A percentile compares a stretch with the other conserved stretches of the same genome.
These are phyloP conservation scores for Calonectria leucothoes DNA, from an alignment of 2,329 filamentous ascomycete genomes.

Conservation along the genomic window DNA sequence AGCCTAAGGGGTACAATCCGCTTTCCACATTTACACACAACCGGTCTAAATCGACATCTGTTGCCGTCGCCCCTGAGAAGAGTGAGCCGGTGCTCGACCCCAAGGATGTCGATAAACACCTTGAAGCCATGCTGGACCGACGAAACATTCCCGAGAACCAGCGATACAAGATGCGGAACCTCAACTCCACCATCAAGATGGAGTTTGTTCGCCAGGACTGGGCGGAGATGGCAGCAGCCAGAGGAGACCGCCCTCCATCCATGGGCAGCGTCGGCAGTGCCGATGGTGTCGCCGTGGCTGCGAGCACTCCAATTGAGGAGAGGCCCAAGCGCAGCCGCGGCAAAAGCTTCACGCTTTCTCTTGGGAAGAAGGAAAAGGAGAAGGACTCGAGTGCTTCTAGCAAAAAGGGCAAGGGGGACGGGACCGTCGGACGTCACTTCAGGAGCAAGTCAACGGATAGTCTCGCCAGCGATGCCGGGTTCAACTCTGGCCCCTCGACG, in stretches of 20 bases:
- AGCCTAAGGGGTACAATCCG: slow-evolving; percentile 53
- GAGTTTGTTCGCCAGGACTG: slow-evolving; percentile 95
- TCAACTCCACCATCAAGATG: slow-evolving; percentile 91
- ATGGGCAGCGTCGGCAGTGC: slow-evolving; percentile 56
- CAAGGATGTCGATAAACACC: slow-evolving; percentile 67
- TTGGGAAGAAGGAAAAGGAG: slow-evolving; percentile 68
- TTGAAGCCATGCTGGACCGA: slow-evolving; percentile 78
- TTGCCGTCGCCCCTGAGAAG: slow-evolving; percentile 44
- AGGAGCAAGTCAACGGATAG: slow-evolving; percentile 81
- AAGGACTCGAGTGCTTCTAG: slow-evolving; percentile 73
- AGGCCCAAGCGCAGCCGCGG: slow-evolving; percentile 62
- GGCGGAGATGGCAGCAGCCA: slow-evolving; percentile 71
- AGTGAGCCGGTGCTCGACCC: slow-evolving; percentile 66
- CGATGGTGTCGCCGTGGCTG: slow-evolving; percentile 46
- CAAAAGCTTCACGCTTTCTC: slow-evolving; percentile 80
- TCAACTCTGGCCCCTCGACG: slow-evolving; percentile 62
- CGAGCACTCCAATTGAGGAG: slow-evolving; percentile 53
- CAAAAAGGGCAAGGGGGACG: slow-evolving; percentile 80
- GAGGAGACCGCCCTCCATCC: slow-evolving; percentile 57
- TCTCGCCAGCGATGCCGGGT: slow-evolving; percentile 69
- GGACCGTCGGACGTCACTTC: slow-evolving; percentile 71
- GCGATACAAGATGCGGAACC: slow-evolving; percentile 91
- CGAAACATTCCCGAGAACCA: slow-evolving; percentile 95
- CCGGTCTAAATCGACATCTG: slow-evolving; percentile 50
- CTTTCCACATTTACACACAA: slow-evolving; percentile 53